Evolutionary conservation across 164 flowering plant species (phyloP).

Genomic region (Vitis cinerea): DNA sequence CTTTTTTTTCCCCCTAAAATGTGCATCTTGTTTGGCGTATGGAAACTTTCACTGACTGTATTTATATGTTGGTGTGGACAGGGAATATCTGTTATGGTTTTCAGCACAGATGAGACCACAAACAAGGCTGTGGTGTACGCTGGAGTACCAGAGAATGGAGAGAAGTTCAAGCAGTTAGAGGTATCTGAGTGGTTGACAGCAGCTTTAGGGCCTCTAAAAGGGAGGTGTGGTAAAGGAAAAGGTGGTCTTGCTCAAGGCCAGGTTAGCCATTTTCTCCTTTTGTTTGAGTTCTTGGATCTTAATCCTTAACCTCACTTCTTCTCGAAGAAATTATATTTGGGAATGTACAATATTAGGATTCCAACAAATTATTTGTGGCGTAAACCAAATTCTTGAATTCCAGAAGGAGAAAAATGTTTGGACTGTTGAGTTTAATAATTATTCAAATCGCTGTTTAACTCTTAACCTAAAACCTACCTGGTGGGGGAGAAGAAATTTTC

Average conservation of each 20-base stretch:
- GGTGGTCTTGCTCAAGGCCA: conserved; percentile 90
- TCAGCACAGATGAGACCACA: conserved; percentile 70
- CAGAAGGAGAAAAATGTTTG: no score
- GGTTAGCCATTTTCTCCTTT: conserved; percentile 38
- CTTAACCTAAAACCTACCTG: no score
- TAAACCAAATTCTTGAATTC: no score
- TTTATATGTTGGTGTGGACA: conserved; percentile 28
- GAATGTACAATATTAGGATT: no score
- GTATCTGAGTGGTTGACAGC: conserved; percentile 80
- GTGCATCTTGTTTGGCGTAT: no score
- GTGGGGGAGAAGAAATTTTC: no score
- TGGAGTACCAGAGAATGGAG: conserved; percentile 69
- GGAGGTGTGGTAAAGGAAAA: conserved; percentile 86
- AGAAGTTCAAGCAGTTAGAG: conserved; percentile 46
- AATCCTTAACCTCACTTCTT: no score
- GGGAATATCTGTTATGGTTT: conserved; percentile 80
- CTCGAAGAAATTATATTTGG: no score
- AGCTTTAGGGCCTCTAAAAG: conserved; percentile 76
- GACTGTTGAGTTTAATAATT: no score
- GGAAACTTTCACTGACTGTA: not conserved
- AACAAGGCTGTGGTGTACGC: conserved; percentile 92
- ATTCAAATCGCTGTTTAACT: no score
- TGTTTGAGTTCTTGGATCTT: not conserved
- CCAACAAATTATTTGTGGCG: no score
- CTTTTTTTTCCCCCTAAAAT: not conserved